Conservation (phyloP, 139 green algal species). For the Choricystis sp. region DNA sequence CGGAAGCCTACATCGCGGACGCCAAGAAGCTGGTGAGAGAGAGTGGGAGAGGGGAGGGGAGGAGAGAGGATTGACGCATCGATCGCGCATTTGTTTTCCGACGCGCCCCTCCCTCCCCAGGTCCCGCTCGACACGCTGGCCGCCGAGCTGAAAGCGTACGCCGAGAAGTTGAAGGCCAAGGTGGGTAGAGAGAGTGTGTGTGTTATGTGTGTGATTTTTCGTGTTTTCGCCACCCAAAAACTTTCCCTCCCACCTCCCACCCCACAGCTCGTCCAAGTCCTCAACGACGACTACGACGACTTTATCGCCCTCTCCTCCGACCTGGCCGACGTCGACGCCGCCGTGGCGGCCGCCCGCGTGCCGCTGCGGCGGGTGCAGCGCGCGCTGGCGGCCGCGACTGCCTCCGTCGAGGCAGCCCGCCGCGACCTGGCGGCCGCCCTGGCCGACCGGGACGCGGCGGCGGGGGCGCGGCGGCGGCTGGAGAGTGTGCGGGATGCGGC, state of each 20-base stretch:
- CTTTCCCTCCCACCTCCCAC: too few relatives aligned
- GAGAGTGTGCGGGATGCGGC: slow-evolving; percentile 46
- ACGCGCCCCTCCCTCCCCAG: slow-evolving; percentile 16
- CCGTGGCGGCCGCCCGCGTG: slow-evolving; percentile 63
- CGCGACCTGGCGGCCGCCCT: slow-evolving; percentile 46
- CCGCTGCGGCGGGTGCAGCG: slow-evolving; percentile 59
- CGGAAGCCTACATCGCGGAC: slow-evolving; percentile 57
- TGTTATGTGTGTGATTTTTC: too few relatives aligned
- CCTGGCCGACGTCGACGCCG: slow-evolving; percentile 68
- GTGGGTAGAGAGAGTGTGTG: too few relatives aligned
- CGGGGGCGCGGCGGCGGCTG: slow-evolving; percentile 43
- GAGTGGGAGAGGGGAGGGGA: neutral
- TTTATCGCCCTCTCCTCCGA: slow-evolving; percentile 77
- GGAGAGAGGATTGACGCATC: too few relatives aligned
- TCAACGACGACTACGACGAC: slow-evolving; percentile 91
- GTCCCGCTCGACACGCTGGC: slow-evolving; percentile 72
- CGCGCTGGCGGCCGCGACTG: slow-evolving; percentile 19
- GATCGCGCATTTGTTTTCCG: neutral
- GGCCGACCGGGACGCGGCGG: slow-evolving; percentile 43
- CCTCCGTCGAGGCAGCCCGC: slow-evolving; percentile 30
- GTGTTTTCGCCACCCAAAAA: too few relatives aligned
- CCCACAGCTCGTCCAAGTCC: slow-evolving; percentile 75
- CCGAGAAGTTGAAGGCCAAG: slow-evolving; percentile 27
- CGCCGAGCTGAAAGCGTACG: slow-evolving; percentile 53
- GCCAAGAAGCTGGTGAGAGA: slow-evolving; percentile 51